These are phyloP conservation scores for Graphium sp. DNA, from an alignment of 2,329 filamentous ascomycete genomes.

Conservation along the genomic window DNA sequence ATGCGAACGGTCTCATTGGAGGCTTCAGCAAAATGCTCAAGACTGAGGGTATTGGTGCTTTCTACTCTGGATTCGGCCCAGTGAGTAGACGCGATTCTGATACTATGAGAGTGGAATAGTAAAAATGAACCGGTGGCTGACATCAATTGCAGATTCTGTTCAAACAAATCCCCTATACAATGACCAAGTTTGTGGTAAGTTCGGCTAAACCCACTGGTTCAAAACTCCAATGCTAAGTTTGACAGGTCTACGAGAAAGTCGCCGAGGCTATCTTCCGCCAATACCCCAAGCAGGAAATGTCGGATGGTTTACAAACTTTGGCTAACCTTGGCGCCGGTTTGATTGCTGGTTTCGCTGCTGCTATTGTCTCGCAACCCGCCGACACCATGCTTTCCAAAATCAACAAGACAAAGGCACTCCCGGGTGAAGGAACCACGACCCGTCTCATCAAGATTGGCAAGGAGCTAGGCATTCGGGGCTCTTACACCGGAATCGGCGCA, in stretches of 20 bases:
- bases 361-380: conserved; percentile 74
- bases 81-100: too few relatives aligned
- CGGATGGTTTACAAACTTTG: conserved; percentile 53
- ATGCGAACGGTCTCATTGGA: conserved; percentile 61
- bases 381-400: conserved; percentile 93
- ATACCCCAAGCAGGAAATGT: conserved; percentile 56
- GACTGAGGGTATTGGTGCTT: conserved; percentile 68
- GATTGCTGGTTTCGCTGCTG: conserved; percentile 60
- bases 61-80: conserved; percentile 84
- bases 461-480: conserved; percentile 68
- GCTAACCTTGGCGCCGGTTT: conserved; percentile 54
- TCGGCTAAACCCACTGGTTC: too few relatives aligned
- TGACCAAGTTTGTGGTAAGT: conserved; percentile 93
- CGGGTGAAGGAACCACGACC: conserved; percentile 67
- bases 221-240: too few relatives aligned
- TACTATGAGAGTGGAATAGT: too few relatives aligned
- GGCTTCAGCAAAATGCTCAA: conserved; percentile 73
- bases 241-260: conserved; percentile 85
- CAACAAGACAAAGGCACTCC: conserved; percentile 83
- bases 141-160: too few relatives aligned
- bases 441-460: conserved; percentile 77
- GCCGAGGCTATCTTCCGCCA: conserved; percentile 52
- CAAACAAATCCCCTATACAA: conserved; percentile 68
- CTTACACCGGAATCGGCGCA: conserved; percentile 67
- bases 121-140: too few relatives aligned